Evolutionary conservation across 805 yeast species (phyloP), one percentile per base, ranked within the genome.

Genomic region (Lipomyces japonicus): DNA sequence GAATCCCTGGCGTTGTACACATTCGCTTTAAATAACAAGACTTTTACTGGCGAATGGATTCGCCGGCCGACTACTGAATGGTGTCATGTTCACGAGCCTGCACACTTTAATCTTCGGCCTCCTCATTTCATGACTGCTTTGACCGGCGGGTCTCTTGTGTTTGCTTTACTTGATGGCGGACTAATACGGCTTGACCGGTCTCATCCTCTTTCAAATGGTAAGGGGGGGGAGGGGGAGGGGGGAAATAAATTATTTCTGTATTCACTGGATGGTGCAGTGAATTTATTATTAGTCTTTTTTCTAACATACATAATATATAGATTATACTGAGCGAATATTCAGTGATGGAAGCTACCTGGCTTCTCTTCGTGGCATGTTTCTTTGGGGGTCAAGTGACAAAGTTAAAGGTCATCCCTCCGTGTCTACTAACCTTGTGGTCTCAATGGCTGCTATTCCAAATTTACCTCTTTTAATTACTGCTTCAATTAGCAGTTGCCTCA

Each of bases 111-210:
- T 28, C 63, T 77, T 4, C 72, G 84, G 59, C 66, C 68, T 22
- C 88, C 91, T 1, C 76, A 78, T 38, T 66, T 74, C 19, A 59
- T 84, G 53, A 69, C 73, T 43, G 65, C 82, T 1, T 65, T 81
- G 14, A 73, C 77, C 28, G 54, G 68, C 0, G 60, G 63, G 2
- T 72, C 75, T 39, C 62, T 80, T 6, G 63, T 88, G 2, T 79
- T 84, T 0, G 73, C 87, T 3, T 70, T 89, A 42, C 73, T 75
- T 39, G 95, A 90, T 67, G 96, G 97, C 23, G 87, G 90, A 1
- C 64, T 89, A 37, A 67, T 87, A 43, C 54, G 50, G 43, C 32
- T 53, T 18, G 46, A 58, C 26, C 58, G 72, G 34, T 39, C 58
- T 5, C 19, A 50, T 18, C 55, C 67, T 9, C 64, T 72, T 12